Evolutionary conservation across 2,329 filamentous ascomycete genomes (phyloP).

Genomic region (Aureobasidium namibiae): DNA sequence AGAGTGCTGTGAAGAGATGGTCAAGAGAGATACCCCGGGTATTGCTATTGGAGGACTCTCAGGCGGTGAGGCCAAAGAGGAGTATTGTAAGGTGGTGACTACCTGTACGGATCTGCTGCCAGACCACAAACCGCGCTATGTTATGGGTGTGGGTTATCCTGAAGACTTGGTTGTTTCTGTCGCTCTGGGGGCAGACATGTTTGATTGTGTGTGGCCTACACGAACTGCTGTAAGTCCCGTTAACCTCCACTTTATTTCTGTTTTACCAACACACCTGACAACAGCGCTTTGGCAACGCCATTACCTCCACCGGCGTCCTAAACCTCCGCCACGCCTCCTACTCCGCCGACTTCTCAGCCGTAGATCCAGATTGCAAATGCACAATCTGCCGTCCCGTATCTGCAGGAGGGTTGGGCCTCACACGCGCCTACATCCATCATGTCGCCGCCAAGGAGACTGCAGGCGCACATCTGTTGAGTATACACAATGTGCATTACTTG

Average conservation of each 20-base stretch:
- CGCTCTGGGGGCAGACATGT: constrained; percentile 95
- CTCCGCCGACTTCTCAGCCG: constrained; percentile 69
- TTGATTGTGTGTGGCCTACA: constrained; percentile 98
- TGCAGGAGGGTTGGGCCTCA: constrained; percentile 66
- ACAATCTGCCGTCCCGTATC: constrained; percentile 61
- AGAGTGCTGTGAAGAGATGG: constrained; percentile 80
- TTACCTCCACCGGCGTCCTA: constrained; percentile 72
- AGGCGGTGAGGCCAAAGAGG: constrained; percentile 86
- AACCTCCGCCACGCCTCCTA: constrained; percentile 74
- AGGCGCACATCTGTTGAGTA: constrained; percentile 74
- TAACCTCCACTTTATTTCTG: background rate
- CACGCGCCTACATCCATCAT: constrained; percentile 84
- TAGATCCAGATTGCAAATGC: constrained; percentile 78
- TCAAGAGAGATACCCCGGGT: constrained; percentile 81
- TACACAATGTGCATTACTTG: constrained; percentile 94
- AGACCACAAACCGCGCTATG: constrained; percentile 89
- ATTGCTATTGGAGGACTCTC: constrained; percentile 94
- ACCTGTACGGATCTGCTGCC: constrained; percentile 81
- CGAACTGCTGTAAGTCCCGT: constrained; percentile 62
- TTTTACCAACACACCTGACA: background rate
- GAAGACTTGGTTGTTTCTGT: constrained; percentile 92
- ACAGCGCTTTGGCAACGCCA: constrained; percentile 81
- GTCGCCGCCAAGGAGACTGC: constrained; percentile 91
- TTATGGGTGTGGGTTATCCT: constrained; percentile 97
- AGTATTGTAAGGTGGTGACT: constrained; percentile 78